Conservation (phyloP, 768 basidiomycete species). For the Chlorophyllum brunneum region DNA sequence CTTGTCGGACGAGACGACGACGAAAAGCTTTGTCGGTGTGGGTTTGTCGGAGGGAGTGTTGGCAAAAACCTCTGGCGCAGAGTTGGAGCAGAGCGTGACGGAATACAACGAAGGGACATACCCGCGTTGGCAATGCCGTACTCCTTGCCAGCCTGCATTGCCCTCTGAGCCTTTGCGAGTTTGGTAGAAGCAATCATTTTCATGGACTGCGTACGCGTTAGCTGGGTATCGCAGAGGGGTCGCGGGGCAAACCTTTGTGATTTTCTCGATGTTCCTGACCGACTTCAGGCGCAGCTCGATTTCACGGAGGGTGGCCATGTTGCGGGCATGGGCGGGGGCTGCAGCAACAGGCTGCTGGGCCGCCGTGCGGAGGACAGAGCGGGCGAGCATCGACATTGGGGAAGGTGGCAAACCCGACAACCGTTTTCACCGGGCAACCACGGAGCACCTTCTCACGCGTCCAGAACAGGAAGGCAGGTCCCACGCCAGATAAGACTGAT, state of each 20-base stretch:
- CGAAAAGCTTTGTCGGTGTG: constrained; percentile 78
- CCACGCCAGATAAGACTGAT: constrained; percentile 8
- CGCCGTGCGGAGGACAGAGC: constrained; percentile 39
- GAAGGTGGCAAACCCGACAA: constrained; percentile 13
- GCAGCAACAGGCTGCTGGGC: constrained; percentile 32
- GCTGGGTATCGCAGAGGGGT: background rate
- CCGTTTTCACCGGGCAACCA: constrained; percentile 32
- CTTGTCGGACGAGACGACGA: constrained; percentile 96
- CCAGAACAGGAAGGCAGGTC: constrained; percentile 21
- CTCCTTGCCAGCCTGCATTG: constrained; percentile 89
- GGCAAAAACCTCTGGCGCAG: constrained; percentile 75
- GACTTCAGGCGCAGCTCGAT: constrained; percentile 96
- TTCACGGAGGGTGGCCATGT: constrained; percentile 97
- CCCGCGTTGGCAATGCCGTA: constrained; percentile 93
- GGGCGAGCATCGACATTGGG: constrained; percentile 40
- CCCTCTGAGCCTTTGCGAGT: constrained; percentile 92
- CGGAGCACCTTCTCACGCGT: constrained; percentile 37
- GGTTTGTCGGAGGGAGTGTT: constrained; percentile 67
- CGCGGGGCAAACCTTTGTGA: constrained; percentile 76
- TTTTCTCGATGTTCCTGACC: constrained; percentile 98
- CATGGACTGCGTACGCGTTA: constrained; percentile 70
- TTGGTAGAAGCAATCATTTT: constrained; percentile 99
- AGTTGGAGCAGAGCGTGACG: constrained; percentile 5
- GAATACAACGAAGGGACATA: constrained; percentile 31
- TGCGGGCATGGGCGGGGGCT: constrained; percentile 57